Evolutionary conservation across 2,329 filamentous ascomycete species (phyloP), one percentile per base, ranked within the genome.

Genomic region (Penicillium concentricum): DNA sequence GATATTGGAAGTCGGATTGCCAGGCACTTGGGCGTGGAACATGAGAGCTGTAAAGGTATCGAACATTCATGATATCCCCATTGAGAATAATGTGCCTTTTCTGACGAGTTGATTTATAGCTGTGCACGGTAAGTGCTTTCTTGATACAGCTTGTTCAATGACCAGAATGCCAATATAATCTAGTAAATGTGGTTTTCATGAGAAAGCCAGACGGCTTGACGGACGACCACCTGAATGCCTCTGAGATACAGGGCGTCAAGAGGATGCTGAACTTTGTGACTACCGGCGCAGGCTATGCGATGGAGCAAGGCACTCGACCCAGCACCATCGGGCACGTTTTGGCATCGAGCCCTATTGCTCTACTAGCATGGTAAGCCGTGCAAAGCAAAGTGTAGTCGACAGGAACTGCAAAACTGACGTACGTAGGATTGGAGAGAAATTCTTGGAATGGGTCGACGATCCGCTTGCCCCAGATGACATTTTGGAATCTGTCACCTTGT

Each of bases 391-490:
- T 2, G 18, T 4, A 13, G 20, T 45, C 13, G 2, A 13, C 8
- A 47, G 9, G 20, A 28, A 10, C 3, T 6, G 9, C 22, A 45
- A 18, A 30, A 22, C 38, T 59, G 9, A 62, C 24, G 1, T 35
- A 2, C 7, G 2, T 48, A 80, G 78, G 73, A 58, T 73, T 51
- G 74, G 73, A 12, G 74, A 76, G 51, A 76, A 74, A 28, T 73
- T 70, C 39, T 55, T 72, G 22, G 67, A 72, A 51, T 76, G 74
- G 74, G 69, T 68, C 1, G 74, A 75, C 34, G 62, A 70, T 1
- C 64, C 70, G 1, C 64, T 74, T 12, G 45, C 69, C 1, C 51
- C 66, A 9, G 56, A 72, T 3, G 66, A 69, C 0, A 74, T 76
- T 22, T 61, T 76, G 16, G 69, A 72, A 30, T 67, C 69, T 1